Conservation (phyloP, 2,329 filamentous ascomycete species). For the Tolypocladium pustulatum region DNA sequence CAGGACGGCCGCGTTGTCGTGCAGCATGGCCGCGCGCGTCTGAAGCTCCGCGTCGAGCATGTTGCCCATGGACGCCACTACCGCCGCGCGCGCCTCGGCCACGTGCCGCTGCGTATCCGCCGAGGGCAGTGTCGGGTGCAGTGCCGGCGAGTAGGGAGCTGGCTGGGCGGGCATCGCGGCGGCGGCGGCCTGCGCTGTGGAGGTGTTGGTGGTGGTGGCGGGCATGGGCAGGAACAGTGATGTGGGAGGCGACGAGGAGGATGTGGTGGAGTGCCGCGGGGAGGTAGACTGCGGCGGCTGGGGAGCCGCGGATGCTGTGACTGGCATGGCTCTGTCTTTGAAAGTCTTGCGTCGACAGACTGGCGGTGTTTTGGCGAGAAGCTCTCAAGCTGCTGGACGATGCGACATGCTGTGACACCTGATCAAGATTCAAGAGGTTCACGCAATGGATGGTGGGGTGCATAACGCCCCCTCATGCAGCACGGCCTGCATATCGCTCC, state of each 20-base stretch:
- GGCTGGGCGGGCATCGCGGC: neutral
- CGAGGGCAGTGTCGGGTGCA: constrained; percentile 28
- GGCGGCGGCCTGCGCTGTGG: neutral
- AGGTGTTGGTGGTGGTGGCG: neutral
- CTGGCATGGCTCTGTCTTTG: neutral
- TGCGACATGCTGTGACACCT: neutral
- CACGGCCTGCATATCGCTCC: neutral
- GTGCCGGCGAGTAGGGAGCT: constrained; percentile 10
- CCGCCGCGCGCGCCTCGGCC: constrained; percentile 44
- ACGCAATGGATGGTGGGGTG: neutral
- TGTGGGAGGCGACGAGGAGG: neutral
- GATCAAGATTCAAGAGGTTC: neutral
- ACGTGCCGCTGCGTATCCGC: constrained; percentile 35
- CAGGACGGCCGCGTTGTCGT: constrained; percentile 57
- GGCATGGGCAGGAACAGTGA: neutral
- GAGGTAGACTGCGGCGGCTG: neutral
- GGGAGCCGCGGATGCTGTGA: neutral
- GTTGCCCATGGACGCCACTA: constrained; percentile 56
- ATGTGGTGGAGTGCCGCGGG: neutral
- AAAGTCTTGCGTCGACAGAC: neutral
- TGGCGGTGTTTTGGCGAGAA: neutral
- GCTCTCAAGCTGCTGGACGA: neutral
- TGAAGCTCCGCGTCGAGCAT: constrained; percentile 59
- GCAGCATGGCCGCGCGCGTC: constrained; percentile 56
- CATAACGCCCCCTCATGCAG: neutral